phyloP scores from a whole-genome alignment of 1,139 yeast species.

The Suzukiozyma palmioleophila region DNA sequence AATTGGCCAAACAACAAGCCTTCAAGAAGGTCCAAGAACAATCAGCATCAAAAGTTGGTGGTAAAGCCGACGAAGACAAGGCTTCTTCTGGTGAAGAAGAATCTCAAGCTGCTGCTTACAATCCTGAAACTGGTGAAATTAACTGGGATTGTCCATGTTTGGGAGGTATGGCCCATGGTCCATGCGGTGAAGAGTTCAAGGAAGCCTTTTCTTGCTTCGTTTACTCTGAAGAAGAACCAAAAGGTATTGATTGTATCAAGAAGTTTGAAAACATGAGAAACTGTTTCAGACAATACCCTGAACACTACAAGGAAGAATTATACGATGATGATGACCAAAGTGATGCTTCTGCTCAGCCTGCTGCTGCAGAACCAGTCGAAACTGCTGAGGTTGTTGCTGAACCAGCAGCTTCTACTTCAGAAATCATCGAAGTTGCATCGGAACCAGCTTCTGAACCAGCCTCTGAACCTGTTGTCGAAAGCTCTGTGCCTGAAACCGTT shows the following conservation, averaged over 20 bases:
- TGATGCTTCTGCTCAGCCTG: conserved; percentile 1
- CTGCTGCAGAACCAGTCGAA: conserved; percentile 1
- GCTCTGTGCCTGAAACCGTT: conserved; percentile 4
- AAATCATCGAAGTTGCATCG: neutral
- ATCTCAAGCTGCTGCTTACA: conserved; percentile 63
- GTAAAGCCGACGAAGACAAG: conserved; percentile 13
- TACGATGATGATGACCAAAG: conserved; percentile 60
- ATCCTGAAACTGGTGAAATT: conserved; percentile 97
- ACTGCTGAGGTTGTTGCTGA: conserved; percentile 11
- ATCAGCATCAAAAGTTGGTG: conserved; percentile 1
- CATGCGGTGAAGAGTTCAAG: conserved; percentile 97
- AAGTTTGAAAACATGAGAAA: conserved; percentile 90
- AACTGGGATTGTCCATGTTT: conserved; percentile 99
- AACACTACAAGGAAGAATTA: conserved; percentile 87
- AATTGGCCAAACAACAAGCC: conserved; percentile 1
- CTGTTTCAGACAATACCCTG: conserved; percentile 93
- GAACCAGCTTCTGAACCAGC: neutral
- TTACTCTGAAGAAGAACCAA: conserved; percentile 92
- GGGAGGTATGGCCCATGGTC: conserved; percentile 99
- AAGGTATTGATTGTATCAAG: conserved; percentile 94
- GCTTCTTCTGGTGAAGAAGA: conserved; percentile 11
- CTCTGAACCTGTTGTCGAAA: conserved; percentile 11
- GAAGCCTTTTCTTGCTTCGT: conserved; percentile 95
- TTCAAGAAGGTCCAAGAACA: conserved; percentile 3
- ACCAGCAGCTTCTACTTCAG: conserved; percentile 7